These are phyloP conservation scores for Backusella morwellensis DNA, from an alignment of 192 early-diverging fungal genomes.

Conservation along the genomic window DNA sequence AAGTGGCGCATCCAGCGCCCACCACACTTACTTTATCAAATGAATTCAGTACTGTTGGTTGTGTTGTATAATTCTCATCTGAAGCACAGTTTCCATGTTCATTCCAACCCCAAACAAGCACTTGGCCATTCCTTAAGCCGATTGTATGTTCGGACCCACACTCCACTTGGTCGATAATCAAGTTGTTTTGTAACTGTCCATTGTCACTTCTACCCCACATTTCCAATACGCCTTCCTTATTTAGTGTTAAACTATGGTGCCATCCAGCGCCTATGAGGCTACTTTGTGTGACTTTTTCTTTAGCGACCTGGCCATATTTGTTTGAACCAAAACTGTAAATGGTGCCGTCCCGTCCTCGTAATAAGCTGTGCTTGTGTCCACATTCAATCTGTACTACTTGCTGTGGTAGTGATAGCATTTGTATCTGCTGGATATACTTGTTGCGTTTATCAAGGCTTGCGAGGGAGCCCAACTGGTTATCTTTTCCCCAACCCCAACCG, in stretches of 20 bases:
- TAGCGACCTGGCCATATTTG: constrained; percentile 63
- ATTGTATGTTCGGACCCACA: constrained; percentile 82
- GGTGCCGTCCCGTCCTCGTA: constrained; percentile 30
- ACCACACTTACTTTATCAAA: background rate
- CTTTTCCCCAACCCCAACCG: constrained; percentile 57
- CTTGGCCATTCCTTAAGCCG: constrained; percentile 39
- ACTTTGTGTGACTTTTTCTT: background rate
- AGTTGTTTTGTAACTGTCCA: constrained; percentile 47
- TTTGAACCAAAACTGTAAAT: constrained; percentile 59
- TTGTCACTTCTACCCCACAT: constrained; percentile 81
- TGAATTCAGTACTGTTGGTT: background rate
- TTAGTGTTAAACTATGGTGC: constrained; percentile 49
- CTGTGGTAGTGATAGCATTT: background rate
- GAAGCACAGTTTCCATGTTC: constrained; percentile 89
- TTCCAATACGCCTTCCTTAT: constrained; percentile 30
- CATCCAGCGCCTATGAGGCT: constrained; percentile 56
- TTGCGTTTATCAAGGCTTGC: background rate
- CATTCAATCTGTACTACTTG: constrained; percentile 55
- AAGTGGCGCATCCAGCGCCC: constrained; percentile 41
- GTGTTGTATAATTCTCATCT: constrained; percentile 24
- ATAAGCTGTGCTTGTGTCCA: constrained; percentile 61
- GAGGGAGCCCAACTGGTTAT: constrained; percentile 52
- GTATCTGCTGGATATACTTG: constrained; percentile 11
- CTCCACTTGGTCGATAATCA: constrained; percentile 29
- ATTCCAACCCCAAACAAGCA: constrained; percentile 79